Base-by-base conservation (phyloP, 768 basidiomycete species). In the Lactifluus volemus region DNA sequence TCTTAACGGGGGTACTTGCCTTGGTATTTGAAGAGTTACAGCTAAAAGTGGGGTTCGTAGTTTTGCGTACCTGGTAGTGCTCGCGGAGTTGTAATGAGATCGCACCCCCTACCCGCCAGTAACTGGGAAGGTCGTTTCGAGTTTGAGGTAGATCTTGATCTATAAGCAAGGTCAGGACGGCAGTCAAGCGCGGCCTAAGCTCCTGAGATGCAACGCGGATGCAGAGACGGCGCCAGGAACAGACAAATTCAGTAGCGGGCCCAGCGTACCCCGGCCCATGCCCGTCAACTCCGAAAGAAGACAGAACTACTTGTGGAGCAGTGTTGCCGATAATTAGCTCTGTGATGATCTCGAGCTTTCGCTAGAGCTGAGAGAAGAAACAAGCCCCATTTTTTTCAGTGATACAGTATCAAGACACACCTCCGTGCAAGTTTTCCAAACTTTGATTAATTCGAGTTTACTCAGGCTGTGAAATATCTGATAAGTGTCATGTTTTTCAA, bases 21-120 rank as follows among this genome's bases (percentile, higher is more conserved):
- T 39, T 52, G 44, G 25, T 58, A 63, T 63, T 63, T 63, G 61
- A 63, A 54, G 52, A 12, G 41, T 30, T 25, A 25, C 25, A 25
- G 25, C 25, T 11, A 54, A 63, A 63, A 58, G 57, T 58, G 52
- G 61, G 61, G 61, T 63, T 14, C 51, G 52, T 30, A n/a, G 47
- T 36, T 15, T 34, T 32, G 32, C 30, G 55, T 61, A 47, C 60
- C 60, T 61, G 60, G 38, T 38, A 7, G 38, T 45, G 44, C 45
- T 61, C 60, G 60, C 60, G 60, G 60, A 61, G 60, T 57, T 61
- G 5, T 19, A 32, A 45, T 41, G 61, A 58, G 45, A 53, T 42
- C 47, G n/a, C 17, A 25, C 47, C 30, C n/a, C 32, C 45, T 29
- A 19, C 34, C 19, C 36, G 38, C 41, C 36, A 36, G 30, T 30